Base-by-base conservation (phyloP, 164 flowering plant species). In the Vitis cinerea region DNA sequence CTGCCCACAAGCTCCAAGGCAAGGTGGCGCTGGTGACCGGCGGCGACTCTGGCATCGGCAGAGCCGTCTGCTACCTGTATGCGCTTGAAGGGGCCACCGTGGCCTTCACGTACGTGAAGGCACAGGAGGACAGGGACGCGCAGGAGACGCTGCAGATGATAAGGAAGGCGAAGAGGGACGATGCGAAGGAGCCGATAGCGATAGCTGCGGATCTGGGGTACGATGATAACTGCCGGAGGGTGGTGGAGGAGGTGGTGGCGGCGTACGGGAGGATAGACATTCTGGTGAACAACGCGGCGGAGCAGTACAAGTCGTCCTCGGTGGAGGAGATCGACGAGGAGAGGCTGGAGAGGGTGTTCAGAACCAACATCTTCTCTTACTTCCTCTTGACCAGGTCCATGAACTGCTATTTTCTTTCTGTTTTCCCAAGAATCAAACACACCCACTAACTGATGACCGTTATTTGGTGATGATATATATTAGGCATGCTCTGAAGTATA, bases 21-120 rank as follows among this genome's bases (percentile, higher is more conserved):
- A 87, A 82, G 80, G 88, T 91, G 75, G 90, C 97, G 1, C 60
- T 91, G 30, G 87, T 90, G 61, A 87, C 97, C 0, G 90, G 97
- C 0, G 95, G 95, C 0, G 95, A 91, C 65, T 93, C 91, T 0
- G 95, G 94, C 4, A 93, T 93, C 48, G 95, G 98, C 1, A 65
- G 94, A 53, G 91, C 94, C 0, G 95, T 91, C 53, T 83, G 89
- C 78, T 66, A 82, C 66, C 61, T 55, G 70, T 93, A 83, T 64
- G 85, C 90, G 0, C 70, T 76, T 0, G 95, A 90, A 31, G 95
- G 98, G 6, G 97, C 97, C 4, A 90, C 91, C 0, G 95, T 91
- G 69, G 95, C 90, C 14, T 90, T 93, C 83, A 93, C 97, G 0
- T 90, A 86, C 37, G 90, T 88, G 67, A 86, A 88, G 67, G 76